Percentiles rank a stretch among this genome's conserved stretches.
phyloP scores from a whole-genome alignment of 352 stramenopile species.

The Globisporangium takayamanum region DNA sequence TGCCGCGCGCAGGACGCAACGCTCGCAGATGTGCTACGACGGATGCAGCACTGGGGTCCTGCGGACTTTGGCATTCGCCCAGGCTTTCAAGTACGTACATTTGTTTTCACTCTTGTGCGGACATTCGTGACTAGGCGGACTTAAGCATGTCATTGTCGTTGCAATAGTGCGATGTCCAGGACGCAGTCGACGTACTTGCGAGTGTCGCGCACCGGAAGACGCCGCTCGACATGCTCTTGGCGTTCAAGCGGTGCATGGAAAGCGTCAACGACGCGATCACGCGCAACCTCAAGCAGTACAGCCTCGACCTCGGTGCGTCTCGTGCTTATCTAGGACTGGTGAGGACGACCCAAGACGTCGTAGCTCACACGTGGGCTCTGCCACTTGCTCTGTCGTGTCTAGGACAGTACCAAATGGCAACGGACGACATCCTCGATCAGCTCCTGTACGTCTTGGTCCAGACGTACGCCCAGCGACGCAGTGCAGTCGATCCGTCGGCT shows the following conservation, averaged over 20 bases:
- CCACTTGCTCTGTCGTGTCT: not conserved
- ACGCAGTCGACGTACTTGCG: conserved; percentile 36
- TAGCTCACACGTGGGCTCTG: not conserved
- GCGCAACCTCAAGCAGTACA: conserved; percentile 43
- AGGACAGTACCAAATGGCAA: conserved; percentile 59
- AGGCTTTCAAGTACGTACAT: too few relatives aligned
- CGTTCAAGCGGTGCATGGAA: conserved; percentile 63
- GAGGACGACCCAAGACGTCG: too few relatives aligned
- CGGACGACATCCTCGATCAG: conserved; percentile 78
- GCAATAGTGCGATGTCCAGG: conserved; percentile 41
- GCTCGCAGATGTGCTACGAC: conserved; percentile 33
- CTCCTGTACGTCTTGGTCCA: conserved; percentile 64
- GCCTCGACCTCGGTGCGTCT: conserved; percentile 40
- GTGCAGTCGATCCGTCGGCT: too few relatives aligned
- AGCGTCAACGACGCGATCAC: conserved; percentile 49
- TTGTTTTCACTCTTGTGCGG: too few relatives aligned
- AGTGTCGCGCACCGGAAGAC: conserved; percentile 40
- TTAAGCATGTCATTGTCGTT: conserved; percentile 1
- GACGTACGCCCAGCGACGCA: conserved; percentile 23
- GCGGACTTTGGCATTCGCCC: conserved; percentile 58
- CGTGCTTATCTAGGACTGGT: too few relatives aligned
- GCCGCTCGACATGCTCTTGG: conserved; percentile 68
- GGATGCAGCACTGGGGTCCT: conserved; percentile 54
- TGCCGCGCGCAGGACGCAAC: conserved; percentile 42
- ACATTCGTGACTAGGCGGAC: too few relatives aligned